Percentiles rank a stretch among this genome's conserved stretches.
phyloP scores from a whole-genome alignment of 805 yeast genomes.

The Clavispora asparagi region DNA sequence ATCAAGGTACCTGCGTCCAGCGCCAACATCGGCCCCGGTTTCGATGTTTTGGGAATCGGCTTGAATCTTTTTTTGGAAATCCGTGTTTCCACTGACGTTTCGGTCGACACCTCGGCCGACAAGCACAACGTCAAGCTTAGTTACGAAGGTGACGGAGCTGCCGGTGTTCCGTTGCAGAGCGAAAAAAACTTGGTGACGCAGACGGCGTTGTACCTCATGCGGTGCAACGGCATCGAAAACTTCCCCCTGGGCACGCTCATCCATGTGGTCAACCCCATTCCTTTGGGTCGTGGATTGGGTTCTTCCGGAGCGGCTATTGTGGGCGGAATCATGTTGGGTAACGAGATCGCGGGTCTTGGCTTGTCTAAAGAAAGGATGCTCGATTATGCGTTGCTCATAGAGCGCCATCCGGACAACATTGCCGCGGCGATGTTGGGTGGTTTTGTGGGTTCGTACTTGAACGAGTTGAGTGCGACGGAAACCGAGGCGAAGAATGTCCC shows the following conservation, averaged over 20 bases:
- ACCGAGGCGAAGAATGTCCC: constrained; percentile 76
- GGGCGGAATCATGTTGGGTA: constrained; percentile 89
- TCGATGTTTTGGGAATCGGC: constrained; percentile 93
- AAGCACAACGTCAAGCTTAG: constrained; percentile 64
- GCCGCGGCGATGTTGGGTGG: constrained; percentile 99
- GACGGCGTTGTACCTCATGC: constrained; percentile 85
- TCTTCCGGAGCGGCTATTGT: constrained; percentile 98
- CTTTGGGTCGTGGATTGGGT: constrained; percentile 94
- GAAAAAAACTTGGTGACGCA: constrained; percentile 84
- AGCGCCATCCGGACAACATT: constrained; percentile 97
- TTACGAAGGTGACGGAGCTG: constrained; percentile 80
- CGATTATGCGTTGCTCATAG: constrained; percentile 94
- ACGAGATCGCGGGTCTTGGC: constrained; percentile 70
- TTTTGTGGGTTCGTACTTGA: constrained; percentile 89
- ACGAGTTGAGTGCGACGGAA: constrained; percentile 72
- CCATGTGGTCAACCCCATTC: constrained; percentile 85
- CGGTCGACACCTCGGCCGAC: constrained; percentile 44
- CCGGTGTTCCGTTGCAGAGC: constrained; percentile 69
- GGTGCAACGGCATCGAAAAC: constrained; percentile 68
- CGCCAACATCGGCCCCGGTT: constrained; percentile 98
- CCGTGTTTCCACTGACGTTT: constrained; percentile 58
- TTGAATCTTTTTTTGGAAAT: constrained; percentile 69
- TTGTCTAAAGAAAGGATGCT: constrained; percentile 77
- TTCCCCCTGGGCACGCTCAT: constrained; percentile 85
- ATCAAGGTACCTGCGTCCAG: constrained; percentile 92